Evolutionary conservation across 2,329 filamentous ascomycete genomes (phyloP).

Genomic region (Tolypocladium ophioglossoides): DNA sequence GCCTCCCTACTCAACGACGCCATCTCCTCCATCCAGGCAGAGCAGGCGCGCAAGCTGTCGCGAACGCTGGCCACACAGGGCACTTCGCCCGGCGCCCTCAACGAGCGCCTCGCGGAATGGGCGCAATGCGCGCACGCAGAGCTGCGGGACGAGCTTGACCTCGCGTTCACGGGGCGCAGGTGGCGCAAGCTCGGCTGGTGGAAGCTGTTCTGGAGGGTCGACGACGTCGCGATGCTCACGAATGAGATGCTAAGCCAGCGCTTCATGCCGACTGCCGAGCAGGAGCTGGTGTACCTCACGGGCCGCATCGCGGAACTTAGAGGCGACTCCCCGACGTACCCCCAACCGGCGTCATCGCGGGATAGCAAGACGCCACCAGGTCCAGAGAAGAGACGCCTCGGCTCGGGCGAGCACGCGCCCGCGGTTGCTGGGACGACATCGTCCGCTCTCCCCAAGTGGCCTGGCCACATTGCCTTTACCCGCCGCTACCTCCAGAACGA

Average conservation of each 20-base stretch:
- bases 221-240: conserved; percentile 79
- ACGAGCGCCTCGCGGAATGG: conserved; percentile 56
- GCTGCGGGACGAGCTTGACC: conserved; percentile 67
- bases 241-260: conserved; percentile 65
- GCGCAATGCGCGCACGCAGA: conserved; percentile 73
- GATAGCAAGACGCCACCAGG: conserved; percentile 1
- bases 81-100: conserved; percentile 36
- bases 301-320: conserved; percentile 55
- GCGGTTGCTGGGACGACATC: conserved; percentile 10
- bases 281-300: conserved; percentile 70
- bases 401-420: conserved; percentile 13
- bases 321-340: conserved; percentile 17
- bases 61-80: conserved; percentile 17
- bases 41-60: conserved; percentile 30
- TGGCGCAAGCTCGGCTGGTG: conserved; percentile 86
- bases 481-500: conserved; percentile 56
- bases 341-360: conserved; percentile 21
- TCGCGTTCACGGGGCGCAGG: conserved; percentile 61
- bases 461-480: conserved; percentile 60
- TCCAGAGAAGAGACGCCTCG: conserved; percentile 9
- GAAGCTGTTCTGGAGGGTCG: conserved; percentile 90
- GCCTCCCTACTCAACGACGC: conserved; percentile 52
- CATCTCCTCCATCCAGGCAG: conserved; percentile 36
- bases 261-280: conserved; percentile 72
- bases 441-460: conserved; percentile 47